Conservation (phyloP, 495 filamentous ascomycete genomes). For the Talaromyces trachyspermus region DNA sequence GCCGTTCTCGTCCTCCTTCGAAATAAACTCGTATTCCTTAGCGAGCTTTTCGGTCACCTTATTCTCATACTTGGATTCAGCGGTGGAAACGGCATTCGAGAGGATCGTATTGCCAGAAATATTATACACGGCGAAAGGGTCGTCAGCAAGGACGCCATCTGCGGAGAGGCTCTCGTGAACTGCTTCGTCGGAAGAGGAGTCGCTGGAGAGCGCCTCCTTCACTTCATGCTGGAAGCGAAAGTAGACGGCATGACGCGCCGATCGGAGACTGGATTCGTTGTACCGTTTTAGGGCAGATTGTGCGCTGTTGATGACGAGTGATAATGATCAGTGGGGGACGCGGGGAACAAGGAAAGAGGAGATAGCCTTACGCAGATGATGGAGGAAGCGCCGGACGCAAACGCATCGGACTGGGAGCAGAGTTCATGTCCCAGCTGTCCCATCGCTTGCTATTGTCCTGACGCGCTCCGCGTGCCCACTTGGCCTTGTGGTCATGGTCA, state of each 20-base stretch:
- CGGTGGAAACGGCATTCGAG: constrained; percentile 43
- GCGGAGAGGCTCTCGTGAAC: not conserved
- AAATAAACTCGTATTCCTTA: constrained; percentile 53
- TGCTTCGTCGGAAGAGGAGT: constrained; percentile 22
- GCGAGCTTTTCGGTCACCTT: constrained; percentile 49
- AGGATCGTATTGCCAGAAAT: constrained; percentile 48
- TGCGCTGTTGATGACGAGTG: constrained; percentile 7
- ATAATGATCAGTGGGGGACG: no score
- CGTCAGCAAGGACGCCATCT: constrained; percentile 27
- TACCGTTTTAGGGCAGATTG: constrained; percentile 16
- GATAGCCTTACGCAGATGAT: constrained; percentile 15
- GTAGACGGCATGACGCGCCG: constrained; percentile 23
- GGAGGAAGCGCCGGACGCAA: constrained; percentile 22
- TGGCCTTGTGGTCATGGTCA: constrained; percentile 44
- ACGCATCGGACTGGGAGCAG: not conserved
- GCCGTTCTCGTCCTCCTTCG: constrained; percentile 30
- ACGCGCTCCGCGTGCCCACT: constrained; percentile 44
- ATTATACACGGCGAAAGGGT: constrained; percentile 42
- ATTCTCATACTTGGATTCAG: constrained; percentile 49
- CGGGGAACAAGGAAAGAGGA: not conserved
- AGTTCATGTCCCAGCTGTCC: not conserved
- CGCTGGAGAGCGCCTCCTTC: constrained; percentile 20
- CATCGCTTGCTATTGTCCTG: not conserved
- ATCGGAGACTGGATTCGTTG: constrained; percentile 24
- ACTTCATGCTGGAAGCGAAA: constrained; percentile 32